Evolutionary conservation across 2,329 filamentous ascomycete genomes (phyloP).

Genomic region (Cercospora sp.): DNA sequence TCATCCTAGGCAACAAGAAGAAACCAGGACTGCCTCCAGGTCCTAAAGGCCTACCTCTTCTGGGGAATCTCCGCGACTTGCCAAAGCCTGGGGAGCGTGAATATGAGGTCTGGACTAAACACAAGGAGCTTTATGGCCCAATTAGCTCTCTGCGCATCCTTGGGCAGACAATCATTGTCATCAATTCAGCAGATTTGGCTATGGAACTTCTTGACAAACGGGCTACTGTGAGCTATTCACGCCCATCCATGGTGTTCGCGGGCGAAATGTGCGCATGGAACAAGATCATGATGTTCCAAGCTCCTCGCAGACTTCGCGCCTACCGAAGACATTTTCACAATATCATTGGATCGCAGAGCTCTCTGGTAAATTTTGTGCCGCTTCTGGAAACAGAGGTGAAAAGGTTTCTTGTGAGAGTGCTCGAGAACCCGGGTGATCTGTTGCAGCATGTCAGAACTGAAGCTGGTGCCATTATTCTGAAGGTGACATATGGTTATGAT

Average conservation of each 20-base stretch:
- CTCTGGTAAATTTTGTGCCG: background rate
- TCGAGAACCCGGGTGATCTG: constrained; percentile 42
- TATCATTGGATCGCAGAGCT: constrained; percentile 45
- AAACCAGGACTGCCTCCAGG: constrained; percentile 24
- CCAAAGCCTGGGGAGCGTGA: constrained; percentile 36
- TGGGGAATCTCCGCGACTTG: constrained; percentile 28
- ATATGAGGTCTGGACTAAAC: constrained; percentile 46
- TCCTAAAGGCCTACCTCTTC: constrained; percentile 25
- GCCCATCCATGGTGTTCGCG: constrained; percentile 35
- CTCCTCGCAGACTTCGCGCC: constrained; percentile 13
- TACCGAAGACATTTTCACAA: constrained; percentile 50
- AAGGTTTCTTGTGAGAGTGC: constrained; percentile 47
- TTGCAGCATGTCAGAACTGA: constrained; percentile 45
- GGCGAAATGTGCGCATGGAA: constrained; percentile 41
- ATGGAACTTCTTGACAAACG: constrained; percentile 45
- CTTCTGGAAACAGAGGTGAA: constrained; percentile 49
- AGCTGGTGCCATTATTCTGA: constrained; percentile 45
- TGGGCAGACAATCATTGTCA: constrained; percentile 45
- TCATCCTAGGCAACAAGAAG: too few species aligned
- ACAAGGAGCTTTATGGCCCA: constrained; percentile 38
- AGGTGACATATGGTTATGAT: constrained; percentile 50
- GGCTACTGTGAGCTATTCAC: constrained; percentile 40
- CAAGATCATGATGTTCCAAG: constrained; percentile 33
- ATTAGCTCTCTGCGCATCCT: constrained; percentile 45
- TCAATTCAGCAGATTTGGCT: constrained; percentile 43